Percentiles rank a stretch among this genome's conserved stretches.
Evolutionary conservation across 169 alveolate species (phyloP).

Genomic region (Theileria orientalis): DNA sequence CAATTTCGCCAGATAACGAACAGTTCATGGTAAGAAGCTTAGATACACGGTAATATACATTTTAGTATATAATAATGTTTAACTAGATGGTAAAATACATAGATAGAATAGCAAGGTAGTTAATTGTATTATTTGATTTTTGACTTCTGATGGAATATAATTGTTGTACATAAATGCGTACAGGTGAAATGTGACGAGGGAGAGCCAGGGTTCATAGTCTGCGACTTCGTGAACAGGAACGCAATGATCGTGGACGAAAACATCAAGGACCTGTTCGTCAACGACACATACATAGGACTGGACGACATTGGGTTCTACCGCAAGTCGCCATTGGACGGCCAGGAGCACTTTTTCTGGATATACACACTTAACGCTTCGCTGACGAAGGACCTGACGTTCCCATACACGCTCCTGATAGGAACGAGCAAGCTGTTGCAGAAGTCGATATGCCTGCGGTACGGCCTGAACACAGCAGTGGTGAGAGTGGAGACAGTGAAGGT

Average conservation of each 20-base stretch:
- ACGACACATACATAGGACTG: slow-evolving; percentile 58
- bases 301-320: slow-evolving; percentile 58
- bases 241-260: slow-evolving; percentile 25
- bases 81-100: too few species aligned
- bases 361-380: slow-evolving; percentile 35
- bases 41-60: too few species aligned
- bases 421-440: slow-evolving; percentile 53
- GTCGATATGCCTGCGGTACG: slow-evolving; percentile 57
- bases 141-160: too few species aligned
- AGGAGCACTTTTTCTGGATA: slow-evolving; percentile 51
- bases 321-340: slow-evolving; percentile 23
- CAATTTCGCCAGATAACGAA: slow-evolving; percentile 23
- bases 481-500: slow-evolving; percentile 55
- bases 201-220: slow-evolving; percentile 62
- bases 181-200: slow-evolving; percentile 50
- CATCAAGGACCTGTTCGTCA: not conserved
- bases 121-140: too few species aligned
- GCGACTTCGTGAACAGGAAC: slow-evolving; percentile 13
- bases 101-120: too few species aligned
- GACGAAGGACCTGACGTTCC: slow-evolving; percentile 31
- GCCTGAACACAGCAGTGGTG: slow-evolving; percentile 50
- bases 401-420: slow-evolving; percentile 25
- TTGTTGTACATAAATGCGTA: too few species aligned
- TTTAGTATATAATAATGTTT: too few species aligned
- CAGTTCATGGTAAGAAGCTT: slow-evolving; percentile 44